Conservation (phyloP, 306 rosid genomes). For the Pyrus pyrifolia region DNA sequence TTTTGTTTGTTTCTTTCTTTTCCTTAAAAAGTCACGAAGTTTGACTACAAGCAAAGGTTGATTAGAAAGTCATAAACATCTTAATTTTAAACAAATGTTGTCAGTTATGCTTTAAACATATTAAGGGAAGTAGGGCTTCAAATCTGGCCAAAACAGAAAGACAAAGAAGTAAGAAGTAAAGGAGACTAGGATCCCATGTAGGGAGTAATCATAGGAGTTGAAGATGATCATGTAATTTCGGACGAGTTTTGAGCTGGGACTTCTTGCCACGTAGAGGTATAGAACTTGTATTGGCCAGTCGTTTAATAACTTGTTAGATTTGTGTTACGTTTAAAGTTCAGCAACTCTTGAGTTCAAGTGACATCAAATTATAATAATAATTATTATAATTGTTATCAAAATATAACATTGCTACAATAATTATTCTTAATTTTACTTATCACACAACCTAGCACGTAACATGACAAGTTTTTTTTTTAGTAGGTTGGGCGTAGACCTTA, state of each 20-base stretch:
- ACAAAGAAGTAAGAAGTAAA: not conserved
- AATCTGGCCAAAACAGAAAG: not conserved
- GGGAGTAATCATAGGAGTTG: not conserved
- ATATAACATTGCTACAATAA: too few relatives aligned
- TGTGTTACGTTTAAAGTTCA: too few relatives aligned
- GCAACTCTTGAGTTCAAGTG: too few relatives aligned
- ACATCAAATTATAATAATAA: too few relatives aligned
- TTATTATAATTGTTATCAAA: too few relatives aligned
- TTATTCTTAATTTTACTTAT: too few relatives aligned
- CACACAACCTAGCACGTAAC: too few relatives aligned
- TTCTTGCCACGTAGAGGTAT: too few relatives aligned
- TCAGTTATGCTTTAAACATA: not conserved
- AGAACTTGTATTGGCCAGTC: too few relatives aligned
- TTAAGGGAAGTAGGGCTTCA: not conserved
- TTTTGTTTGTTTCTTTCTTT: not conserved
- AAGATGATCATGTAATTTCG: not conserved
- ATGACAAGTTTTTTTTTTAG: too few relatives aligned
- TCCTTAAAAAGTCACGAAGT: not conserved
- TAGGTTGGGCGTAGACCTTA: not conserved
- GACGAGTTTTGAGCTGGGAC: not conserved
- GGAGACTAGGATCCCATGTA: not conserved
- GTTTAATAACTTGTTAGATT: too few relatives aligned
- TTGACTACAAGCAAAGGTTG: not conserved
- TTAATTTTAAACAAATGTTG: not conserved
- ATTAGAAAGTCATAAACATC: not conserved